Conservation (phyloP, 2,329 filamentous ascomycete species). For the Scytalidium sp. region DNA sequence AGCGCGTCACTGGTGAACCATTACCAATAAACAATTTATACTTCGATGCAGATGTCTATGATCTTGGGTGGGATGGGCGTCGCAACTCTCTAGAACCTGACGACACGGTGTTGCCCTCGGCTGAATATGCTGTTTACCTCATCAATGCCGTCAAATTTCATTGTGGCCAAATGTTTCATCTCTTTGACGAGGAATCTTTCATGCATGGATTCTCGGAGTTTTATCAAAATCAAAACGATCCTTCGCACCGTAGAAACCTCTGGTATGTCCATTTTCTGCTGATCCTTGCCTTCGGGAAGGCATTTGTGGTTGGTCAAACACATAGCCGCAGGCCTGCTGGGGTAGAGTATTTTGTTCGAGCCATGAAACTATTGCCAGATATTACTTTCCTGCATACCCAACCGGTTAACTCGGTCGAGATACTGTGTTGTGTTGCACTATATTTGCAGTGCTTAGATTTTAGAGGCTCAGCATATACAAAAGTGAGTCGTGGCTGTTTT, state of each 20-base stretch:
- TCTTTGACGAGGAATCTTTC: conserved; percentile 52
- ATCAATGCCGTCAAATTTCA: conserved; percentile 56
- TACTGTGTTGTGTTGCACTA: conserved; percentile 48
- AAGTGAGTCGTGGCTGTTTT: conserved; percentile 27
- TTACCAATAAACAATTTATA: conserved; percentile 40
- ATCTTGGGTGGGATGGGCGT: conserved; percentile 47
- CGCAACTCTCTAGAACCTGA: conserved; percentile 29
- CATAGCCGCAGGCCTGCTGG: conserved; percentile 40
- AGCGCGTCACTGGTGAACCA: conserved; percentile 40
- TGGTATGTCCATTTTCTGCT: conserved; percentile 53
- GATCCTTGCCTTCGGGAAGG: conserved; percentile 53
- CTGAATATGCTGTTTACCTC: conserved; percentile 49
- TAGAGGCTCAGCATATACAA: conserved; percentile 41
- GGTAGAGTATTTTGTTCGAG: conserved; percentile 42
- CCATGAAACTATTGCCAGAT: conserved; percentile 41
- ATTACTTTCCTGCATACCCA: conserved; percentile 36
- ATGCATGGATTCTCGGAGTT: conserved; percentile 40
- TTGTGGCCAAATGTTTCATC: conserved; percentile 49
- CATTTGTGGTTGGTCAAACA: conserved; percentile 39
- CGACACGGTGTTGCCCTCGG: conserved; percentile 40
- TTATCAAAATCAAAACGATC: conserved; percentile 31
- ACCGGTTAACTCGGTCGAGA: conserved; percentile 44
- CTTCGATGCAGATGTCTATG: conserved; percentile 50
- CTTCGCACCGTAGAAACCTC: conserved; percentile 28
- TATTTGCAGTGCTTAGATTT: conserved; percentile 51